phyloP scores from a whole-genome alignment of 495 filamentous ascomycete genomes.

The Talaromyces wortmannii region DNA sequence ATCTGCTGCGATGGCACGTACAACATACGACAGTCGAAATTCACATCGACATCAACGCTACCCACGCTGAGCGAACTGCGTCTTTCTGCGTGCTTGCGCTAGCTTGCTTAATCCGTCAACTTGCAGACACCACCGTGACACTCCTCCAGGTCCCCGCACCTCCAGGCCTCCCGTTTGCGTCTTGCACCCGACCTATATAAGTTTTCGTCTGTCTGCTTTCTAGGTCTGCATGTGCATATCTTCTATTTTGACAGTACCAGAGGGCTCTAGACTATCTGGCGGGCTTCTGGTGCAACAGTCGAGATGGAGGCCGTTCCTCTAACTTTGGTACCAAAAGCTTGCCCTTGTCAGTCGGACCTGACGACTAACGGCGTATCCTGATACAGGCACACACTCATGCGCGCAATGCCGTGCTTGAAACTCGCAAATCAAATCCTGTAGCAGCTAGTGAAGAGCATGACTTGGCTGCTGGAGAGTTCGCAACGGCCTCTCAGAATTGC shows the following conservation, averaged over 20 bases:
- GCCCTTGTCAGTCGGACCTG: not conserved
- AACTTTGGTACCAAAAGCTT: conserved; percentile 37
- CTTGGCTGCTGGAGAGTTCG: conserved; percentile 83
- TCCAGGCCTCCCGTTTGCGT: too few relatives aligned
- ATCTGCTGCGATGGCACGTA: not conserved
- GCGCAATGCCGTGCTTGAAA: conserved; percentile 68
- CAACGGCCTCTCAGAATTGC: conserved; percentile 68
- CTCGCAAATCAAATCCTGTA: conserved; percentile 66
- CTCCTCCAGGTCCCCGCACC: too few relatives aligned
- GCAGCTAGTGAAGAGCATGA: conserved; percentile 83
- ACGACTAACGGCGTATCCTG: conserved; percentile 10
- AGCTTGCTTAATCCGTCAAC: too few relatives aligned
- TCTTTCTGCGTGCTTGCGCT: too few relatives aligned
- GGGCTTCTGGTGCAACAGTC: not conserved
- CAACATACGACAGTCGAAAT: not conserved
- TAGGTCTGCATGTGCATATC: too few relatives aligned
- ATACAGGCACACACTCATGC: conserved; percentile 83
- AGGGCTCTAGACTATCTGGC: too few relatives aligned
- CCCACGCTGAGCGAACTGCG: too few relatives aligned
- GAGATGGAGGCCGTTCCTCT: conserved; percentile 50
- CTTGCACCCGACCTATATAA: too few relatives aligned
- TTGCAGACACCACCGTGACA: too few relatives aligned
- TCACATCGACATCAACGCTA: not conserved
- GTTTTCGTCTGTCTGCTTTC: too few relatives aligned
- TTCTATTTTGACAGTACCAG: too few relatives aligned